phyloP scores from a whole-genome alignment of 2,329 filamentous ascomycete genomes.

The Nigrospora oryzae region DNA sequence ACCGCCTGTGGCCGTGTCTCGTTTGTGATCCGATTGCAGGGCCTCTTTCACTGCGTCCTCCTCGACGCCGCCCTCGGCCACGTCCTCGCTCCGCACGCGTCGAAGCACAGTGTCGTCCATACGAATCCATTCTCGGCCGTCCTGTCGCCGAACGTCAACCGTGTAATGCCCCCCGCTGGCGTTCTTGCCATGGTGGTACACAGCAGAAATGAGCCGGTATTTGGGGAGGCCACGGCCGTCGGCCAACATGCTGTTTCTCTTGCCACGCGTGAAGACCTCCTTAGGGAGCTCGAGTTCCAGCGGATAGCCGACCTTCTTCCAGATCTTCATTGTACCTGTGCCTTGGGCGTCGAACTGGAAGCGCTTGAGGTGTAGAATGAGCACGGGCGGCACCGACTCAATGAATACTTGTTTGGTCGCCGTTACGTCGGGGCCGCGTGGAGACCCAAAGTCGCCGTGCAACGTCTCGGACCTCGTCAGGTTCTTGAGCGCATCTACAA shows the following conservation, averaged over 20 bases:
- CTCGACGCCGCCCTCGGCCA: constrained; percentile 76
- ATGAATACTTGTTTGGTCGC: constrained; percentile 95
- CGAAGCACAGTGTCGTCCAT: constrained; percentile 90
- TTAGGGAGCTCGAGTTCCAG: constrained; percentile 89
- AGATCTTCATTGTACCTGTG: constrained; percentile 86
- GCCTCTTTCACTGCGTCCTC: constrained; percentile 59
- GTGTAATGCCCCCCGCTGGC: constrained; percentile 96
- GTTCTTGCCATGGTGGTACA: constrained; percentile 97
- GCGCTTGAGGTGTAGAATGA: constrained; percentile 92
- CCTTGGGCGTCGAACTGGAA: constrained; percentile 90
- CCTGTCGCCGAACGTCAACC: constrained; percentile 90
- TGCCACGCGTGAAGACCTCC: constrained; percentile 75
- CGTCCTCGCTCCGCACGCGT: constrained; percentile 77
- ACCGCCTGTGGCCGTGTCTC: constrained; percentile 27
- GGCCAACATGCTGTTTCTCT: constrained; percentile 55
- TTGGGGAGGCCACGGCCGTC: constrained; percentile 64
- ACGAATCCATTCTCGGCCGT: constrained; percentile 91
- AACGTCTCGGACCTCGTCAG: constrained; percentile 78
- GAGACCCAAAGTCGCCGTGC: constrained; percentile 75
- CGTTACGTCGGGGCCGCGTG: constrained; percentile 64
- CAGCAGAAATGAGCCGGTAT: constrained; percentile 80
- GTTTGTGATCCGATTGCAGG: constrained; percentile 59
- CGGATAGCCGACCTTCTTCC: constrained; percentile 96
- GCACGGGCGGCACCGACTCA: constrained; percentile 79
- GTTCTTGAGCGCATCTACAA: constrained; percentile 80